Percentiles rank a stretch among this genome's conserved stretches.
These are phyloP conservation scores for Hansenula lynferdii DNA, from an alignment of 1,139 yeast species.

Conservation along the genomic window DNA sequence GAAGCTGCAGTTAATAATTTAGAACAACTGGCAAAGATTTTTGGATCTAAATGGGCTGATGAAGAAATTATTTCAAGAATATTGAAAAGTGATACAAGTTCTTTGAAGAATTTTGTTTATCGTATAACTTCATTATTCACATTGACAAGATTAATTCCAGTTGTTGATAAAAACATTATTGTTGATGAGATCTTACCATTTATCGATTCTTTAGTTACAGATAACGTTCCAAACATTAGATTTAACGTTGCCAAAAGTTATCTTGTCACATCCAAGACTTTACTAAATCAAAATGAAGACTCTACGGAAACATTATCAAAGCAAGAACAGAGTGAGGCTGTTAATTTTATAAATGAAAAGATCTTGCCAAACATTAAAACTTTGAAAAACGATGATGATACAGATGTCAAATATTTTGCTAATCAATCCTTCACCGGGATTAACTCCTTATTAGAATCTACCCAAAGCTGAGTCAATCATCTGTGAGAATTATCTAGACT, in stretches of 20 bases:
- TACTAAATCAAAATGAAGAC: constrained; percentile 24
- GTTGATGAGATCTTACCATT: constrained; percentile 73
- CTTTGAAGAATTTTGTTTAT: constrained; percentile 59
- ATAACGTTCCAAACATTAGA: constrained; percentile 89
- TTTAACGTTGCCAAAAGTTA: constrained; percentile 92
- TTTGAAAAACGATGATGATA: constrained; percentile 69
- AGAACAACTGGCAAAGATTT: constrained; percentile 73
- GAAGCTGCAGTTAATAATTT: constrained; percentile 92
- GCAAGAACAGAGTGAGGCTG: constrained; percentile 16
- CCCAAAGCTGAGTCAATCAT: background rate
- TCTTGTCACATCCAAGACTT: constrained; percentile 51
- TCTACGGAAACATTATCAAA: background rate
- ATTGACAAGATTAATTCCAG: constrained; percentile 72
- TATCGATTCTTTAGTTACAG: constrained; percentile 63
- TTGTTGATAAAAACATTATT: constrained; percentile 52
- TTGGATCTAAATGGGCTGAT: constrained; percentile 94
- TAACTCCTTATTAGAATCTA: constrained; percentile 6
- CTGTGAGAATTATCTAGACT: too few species aligned
- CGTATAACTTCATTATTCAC: constrained; percentile 91
- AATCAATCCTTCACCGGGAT: constrained; percentile 43
- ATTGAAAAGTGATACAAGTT: constrained; percentile 41
- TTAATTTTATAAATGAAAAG: constrained; percentile 44
- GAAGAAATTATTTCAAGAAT: constrained; percentile 76
- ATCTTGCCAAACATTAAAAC: constrained; percentile 64
- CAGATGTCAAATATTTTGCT: constrained; percentile 88